phyloP scores from a whole-genome alignment of 2,329 filamentous ascomycete species.

The Penicillium sp. region DNA sequence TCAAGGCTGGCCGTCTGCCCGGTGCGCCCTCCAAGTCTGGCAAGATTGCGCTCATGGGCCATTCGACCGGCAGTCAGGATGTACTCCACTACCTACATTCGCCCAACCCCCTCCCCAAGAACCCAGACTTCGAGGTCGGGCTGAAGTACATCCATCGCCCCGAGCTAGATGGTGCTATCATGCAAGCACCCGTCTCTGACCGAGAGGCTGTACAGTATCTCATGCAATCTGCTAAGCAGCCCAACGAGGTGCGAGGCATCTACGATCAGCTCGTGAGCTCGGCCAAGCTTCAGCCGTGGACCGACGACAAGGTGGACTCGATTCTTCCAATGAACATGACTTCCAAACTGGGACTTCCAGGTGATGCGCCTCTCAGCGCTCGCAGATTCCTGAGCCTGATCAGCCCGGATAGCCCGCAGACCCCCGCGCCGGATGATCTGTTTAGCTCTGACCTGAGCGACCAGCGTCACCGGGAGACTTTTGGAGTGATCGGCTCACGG shows the following conservation, averaged over 20 bases:
- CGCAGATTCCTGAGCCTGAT: constrained; percentile 58
- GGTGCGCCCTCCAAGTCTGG: constrained; percentile 27
- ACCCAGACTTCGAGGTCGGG: constrained; percentile 24
- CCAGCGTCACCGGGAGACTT: constrained; percentile 59
- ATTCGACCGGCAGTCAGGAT: constrained; percentile 68
- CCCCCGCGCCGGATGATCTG: constrained; percentile 74
- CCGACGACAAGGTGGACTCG: constrained; percentile 24
- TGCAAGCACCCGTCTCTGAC: constrained; percentile 79
- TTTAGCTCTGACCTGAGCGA: constrained; percentile 76
- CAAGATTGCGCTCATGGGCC: constrained; percentile 66
- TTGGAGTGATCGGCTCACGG: constrained; percentile 51
- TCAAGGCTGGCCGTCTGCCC: constrained; percentile 26
- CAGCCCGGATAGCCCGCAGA: constrained; percentile 50
- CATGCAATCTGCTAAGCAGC: constrained; percentile 17
- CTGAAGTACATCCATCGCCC: constrained; percentile 45
- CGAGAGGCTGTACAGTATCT: constrained; percentile 58
- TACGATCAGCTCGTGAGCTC: constrained; percentile 37
- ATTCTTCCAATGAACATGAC: constrained; percentile 38
- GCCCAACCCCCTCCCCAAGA: constrained; percentile 38
- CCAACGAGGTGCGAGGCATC: constrained; percentile 22
- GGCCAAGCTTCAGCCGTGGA: constrained; percentile 30
- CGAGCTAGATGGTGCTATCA: constrained; percentile 67
- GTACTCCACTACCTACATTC: constrained; percentile 61
- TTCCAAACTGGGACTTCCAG: constrained; percentile 30
- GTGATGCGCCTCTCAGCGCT: constrained; percentile 52